Evolutionary conservation across 2,329 filamentous ascomycete genomes (phyloP), one percentile per base, ranked within the genome.

Genomic region (Aaosphaeria pasadenensis): DNA sequence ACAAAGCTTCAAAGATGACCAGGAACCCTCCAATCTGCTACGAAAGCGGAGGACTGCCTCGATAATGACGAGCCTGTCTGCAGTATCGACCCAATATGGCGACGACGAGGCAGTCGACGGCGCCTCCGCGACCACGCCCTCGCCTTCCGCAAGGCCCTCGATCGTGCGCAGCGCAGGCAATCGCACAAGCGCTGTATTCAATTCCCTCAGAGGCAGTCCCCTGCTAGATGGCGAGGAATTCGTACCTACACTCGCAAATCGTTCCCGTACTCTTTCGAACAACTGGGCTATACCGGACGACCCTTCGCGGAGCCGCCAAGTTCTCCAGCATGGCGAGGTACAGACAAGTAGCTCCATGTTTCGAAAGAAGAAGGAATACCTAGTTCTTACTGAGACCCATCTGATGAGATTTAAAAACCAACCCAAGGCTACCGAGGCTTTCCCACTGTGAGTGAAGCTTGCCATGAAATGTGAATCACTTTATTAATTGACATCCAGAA

Each of bases 311-410:
- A 59, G 58, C 35, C 59, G 63, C 45, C 61, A 74, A 30, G 82
- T 88, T 17, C 68, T 87, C 35, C 78, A 85, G 53, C 81, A 87
- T 70, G 86, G 85, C 35, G 85, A 87, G 62, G 82, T 88, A 11
- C 85, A 88, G 67, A 87, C 83, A 9, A 83, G 82, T 43, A 84
- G 81, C 47, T 81, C 82, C 50, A 82, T 88, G 77, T 86, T 88
- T 69, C 76, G 85, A 63, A 87, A 87, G 71, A 87, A 85, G 71
- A 85, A 80, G 67, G 85, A 88, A 64, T 89, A 86, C 58, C 72
- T 89, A 46, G 86, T 88, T 11, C 72, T 89, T 54, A 89, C 85
- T 5, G 85, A 88, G 54, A 81, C 78, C 5, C 83, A 88, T 64
- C 70, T 89, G 47, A 71, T 88, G 46, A 78, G 85, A 9, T 88